These are phyloP conservation scores for Didymella exigua DNA, from an alignment of 2,329 filamentous ascomycete genomes.

Conservation along the genomic window DNA sequence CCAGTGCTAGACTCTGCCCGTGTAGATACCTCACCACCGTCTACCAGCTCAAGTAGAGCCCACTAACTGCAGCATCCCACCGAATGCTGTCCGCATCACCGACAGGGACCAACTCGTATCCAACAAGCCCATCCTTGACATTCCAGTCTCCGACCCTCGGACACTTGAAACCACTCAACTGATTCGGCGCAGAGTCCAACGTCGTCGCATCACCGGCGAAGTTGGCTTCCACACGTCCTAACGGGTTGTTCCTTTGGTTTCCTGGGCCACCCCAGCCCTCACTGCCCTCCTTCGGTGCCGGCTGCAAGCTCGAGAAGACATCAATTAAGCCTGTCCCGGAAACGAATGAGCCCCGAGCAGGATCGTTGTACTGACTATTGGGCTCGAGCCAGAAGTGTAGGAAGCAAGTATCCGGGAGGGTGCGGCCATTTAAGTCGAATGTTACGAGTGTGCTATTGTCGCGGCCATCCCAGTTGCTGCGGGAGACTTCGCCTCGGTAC, in stretches of 20 bases:
- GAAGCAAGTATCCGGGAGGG: constrained; percentile 8
- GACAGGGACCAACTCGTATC: constrained; percentile 20
- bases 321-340: constrained; percentile 14
- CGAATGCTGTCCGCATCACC: constrained; percentile 15
- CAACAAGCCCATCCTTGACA: constrained; percentile 9
- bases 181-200: constrained; percentile 1
- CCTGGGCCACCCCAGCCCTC: constrained; percentile 20
- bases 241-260: constrained; percentile 17
- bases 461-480: constrained; percentile 11
- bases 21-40: neutral
- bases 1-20: too few species aligned
- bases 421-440: constrained; percentile 12
- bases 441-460: constrained; percentile 23
- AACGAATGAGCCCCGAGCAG: neutral
- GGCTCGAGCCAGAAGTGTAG: constrained; percentile 21
- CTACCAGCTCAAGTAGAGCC: constrained; percentile 15
- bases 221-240: constrained; percentile 10
- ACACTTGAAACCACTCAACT: constrained; percentile 13
- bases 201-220: constrained; percentile 4
- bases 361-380: neutral
- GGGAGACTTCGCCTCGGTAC: constrained; percentile 12
- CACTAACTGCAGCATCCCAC: constrained; percentile 17
- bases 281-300: constrained; percentile 7
- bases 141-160: constrained; percentile 7
- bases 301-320: constrained; percentile 15